Evolutionary conservation across 1,139 yeast genomes (phyloP).

Genomic region (Candida sojae): DNA sequence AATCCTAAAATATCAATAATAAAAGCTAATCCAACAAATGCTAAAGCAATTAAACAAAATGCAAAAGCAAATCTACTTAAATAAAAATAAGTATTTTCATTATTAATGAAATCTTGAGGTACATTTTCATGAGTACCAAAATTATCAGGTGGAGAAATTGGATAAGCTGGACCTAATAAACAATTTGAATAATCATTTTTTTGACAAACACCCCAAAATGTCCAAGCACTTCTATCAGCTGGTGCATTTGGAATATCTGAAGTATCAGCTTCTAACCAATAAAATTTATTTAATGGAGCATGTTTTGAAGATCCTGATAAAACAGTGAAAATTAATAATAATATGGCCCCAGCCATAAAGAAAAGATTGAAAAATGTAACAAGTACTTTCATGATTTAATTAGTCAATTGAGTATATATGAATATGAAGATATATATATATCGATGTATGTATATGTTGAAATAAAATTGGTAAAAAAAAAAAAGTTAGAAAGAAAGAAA

Average conservation of each 20-base stretch:
- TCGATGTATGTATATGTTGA: too few relatives aligned
- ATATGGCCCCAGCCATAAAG: constrained; percentile 52
- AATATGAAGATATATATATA: not conserved
- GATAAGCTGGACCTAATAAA: constrained; percentile 54
- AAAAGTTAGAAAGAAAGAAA: not conserved
- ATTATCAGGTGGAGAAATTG: constrained; percentile 73
- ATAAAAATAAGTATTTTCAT: constrained; percentile 64
- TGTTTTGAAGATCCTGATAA: constrained; percentile 65
- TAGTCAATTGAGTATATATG: not conserved
- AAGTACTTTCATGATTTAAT: constrained; percentile 31
- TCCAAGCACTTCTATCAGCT: constrained; percentile 59
- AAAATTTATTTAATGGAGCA: constrained; percentile 65
- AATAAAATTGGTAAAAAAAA: not conserved
- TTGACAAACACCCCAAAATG: constrained; percentile 80
- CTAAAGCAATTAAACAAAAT: constrained; percentile 60
- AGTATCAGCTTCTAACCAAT: constrained; percentile 75
- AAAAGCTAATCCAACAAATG: constrained; percentile 50
- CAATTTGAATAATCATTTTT: constrained; percentile 45
- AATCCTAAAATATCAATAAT: constrained; percentile 44
- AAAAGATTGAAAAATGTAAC: constrained; percentile 39
- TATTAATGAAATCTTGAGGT: constrained; percentile 55
- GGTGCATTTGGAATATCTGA: constrained; percentile 56
- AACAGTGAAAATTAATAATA: constrained; percentile 60
- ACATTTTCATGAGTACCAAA: constrained; percentile 52
- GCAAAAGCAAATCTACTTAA: constrained; percentile 72